Base-by-base conservation (phyloP, 2,329 filamentous ascomycete species). In the Aureobasidium sp. region DNA sequence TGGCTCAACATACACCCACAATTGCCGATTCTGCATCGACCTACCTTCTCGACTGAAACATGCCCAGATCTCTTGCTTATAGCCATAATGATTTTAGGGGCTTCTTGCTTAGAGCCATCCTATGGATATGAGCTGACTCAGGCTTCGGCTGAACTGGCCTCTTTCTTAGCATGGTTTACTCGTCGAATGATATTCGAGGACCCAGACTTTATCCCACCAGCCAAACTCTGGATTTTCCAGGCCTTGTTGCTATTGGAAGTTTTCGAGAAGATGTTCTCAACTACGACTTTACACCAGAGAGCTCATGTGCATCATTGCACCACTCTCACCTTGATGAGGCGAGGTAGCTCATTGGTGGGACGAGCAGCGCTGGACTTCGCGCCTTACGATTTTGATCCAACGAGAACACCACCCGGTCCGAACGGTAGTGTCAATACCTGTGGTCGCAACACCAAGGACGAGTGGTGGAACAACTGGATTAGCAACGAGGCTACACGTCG, bases 231-330 rank as follows among this genome's bases (percentile, higher is more conserved):
- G 93, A 85, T 96, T 0, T 97, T 97, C 76, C 94, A 97, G 73
- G 87, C 93, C 1, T 78, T 97, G 57, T 79, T 97, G 5, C 81
- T 97, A 5, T 81, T 97, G 13, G 94, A 99, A 73, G 78, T 96
- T 0, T 97, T 96, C 70, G 94, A 99, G 77, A 99, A 99, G 80
- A 94, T 96, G 89, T 97, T 93, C 73, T 94, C 91, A 42, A 96
- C 93, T 0, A 84, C 92, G 66, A 87, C 90, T 63, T 79, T 97
- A 36, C 94, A 99, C 74, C 94, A 99, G 75, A 84, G 94, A 67
- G 93, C 93, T 1, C 93, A 97, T 69, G 96, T 97, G 50, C 93
- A 97, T 70, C 94, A 99, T 72, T 93, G 93, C 15, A 97, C 93
- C 0, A 97, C 92, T 0, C 86, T 99, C 66, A 96, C 92, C 0